Conservation (phyloP, 2,329 filamentous ascomycete species). For the Truncatella angustata region DNA sequence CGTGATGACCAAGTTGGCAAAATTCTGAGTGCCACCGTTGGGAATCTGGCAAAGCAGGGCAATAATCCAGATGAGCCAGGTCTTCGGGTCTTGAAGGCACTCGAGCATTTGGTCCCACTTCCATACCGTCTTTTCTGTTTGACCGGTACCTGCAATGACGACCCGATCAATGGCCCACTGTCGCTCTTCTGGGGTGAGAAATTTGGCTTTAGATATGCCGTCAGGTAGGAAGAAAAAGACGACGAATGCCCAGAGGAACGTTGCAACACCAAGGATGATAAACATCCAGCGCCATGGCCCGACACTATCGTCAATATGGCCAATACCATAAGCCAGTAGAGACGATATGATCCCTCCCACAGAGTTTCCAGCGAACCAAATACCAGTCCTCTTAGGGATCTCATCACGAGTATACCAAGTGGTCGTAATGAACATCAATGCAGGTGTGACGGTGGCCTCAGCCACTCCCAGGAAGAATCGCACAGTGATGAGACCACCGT, state of each 20-base stretch:
- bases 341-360: conserved; percentile 47
- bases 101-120: conserved; percentile 51
- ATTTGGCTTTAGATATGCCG: conserved; percentile 52
- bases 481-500: conserved; percentile 45
- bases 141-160: conserved; percentile 49
- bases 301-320: conserved; percentile 46
- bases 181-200: conserved; percentile 54
- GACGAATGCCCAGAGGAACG: conserved; percentile 49
- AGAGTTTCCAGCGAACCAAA: conserved; percentile 55
- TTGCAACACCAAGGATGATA: conserved; percentile 49
- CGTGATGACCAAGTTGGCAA: conserved; percentile 55
- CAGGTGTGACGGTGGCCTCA: conserved; percentile 54
- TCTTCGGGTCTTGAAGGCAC: conserved; percentile 56
- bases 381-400: conserved; percentile 51
- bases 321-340: conserved; percentile 53
- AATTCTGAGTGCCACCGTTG: conserved; percentile 60
- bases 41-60: conserved; percentile 56
- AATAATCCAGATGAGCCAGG: conserved; percentile 56
- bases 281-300: conserved; percentile 59
- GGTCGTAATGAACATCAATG: conserved; percentile 54
- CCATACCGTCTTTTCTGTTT: conserved; percentile 47
- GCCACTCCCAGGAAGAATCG: conserved; percentile 54
- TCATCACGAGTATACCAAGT: conserved; percentile 58
- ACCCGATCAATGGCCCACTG: conserved; percentile 45
- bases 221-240: conserved; percentile 51